Evolutionary conservation across 2,329 filamentous ascomycete species (phyloP), one percentile per base, ranked within the genome.

Genomic region (Bipolaris oryzae): DNA sequence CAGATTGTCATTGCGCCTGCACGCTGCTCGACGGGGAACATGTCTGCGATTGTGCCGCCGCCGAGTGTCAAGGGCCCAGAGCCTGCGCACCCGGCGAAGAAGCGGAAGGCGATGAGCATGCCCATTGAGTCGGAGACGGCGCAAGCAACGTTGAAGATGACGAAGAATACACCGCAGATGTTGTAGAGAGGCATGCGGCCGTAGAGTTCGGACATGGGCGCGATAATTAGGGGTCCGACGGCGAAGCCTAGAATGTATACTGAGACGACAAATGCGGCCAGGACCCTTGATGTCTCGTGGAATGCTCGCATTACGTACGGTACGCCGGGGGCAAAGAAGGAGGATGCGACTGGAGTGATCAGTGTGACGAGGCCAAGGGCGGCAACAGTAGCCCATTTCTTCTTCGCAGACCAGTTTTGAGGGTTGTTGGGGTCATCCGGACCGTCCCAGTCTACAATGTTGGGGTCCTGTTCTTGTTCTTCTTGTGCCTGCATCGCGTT

Each of bases 311-410:
- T 70, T 2, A 77, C 72, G 53, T 84, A 76, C 0, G 85, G 83
- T 0, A 90, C 85, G 11, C 84, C 87, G 0, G 89, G 88, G 0
- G 88, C 88, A 58, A 77, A 77, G 57, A 77, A 75, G 15, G 71
- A 74, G 2, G 74, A 76, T 7, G 68, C 75, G 3, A 77, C 65
- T 1, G 76, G 74, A 54, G 75, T 75, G 52, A 78, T 69, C 38
- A 79, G 67, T 0, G 77, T 77, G 9, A 76, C 64, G 25, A 64
- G 56, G 13, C 71, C 72, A 13, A 79, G 58, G 21, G 71, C 61
- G 18, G 58, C 66, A 35, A 78, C 68, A 25, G 75, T 72, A 6
- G 59, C 51, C 75, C 76, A 77, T 63, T 77, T 78, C 59, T 67
- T 74, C 25, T 41, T 60, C n/a, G 47, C 41, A 4, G 70, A 41